These are phyloP conservation scores for Linderniella brevidens DNA, from an alignment of 257 asterid species.

Conservation along the genomic window DNA sequence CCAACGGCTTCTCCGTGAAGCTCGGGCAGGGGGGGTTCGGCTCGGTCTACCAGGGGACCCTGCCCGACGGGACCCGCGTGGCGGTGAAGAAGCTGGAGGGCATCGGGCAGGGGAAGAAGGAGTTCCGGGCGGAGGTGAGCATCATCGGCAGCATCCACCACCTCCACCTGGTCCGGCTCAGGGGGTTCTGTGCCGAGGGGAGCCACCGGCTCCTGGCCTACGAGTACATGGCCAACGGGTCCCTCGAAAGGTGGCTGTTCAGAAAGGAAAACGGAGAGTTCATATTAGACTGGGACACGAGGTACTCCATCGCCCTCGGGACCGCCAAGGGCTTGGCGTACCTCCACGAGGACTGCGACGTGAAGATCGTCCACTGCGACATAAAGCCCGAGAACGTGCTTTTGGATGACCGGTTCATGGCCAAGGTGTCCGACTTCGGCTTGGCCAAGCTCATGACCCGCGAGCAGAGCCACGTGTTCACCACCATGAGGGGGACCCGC, in stretches of 20 bases:
- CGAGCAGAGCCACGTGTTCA: conserved; percentile 56
- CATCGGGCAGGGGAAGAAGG: conserved; percentile 91
- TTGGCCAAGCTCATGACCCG: conserved; percentile 87
- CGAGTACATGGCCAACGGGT: conserved; percentile 83
- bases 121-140: conserved; percentile 94
- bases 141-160: conserved; percentile 96
- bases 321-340: conserved; percentile 86
- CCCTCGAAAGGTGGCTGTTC: conserved; percentile 85
- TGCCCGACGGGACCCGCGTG: conserved; percentile 52
- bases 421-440: conserved; percentile 69
- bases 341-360: conserved; percentile 77
- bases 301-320: conserved; percentile 59
- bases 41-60: conserved; percentile 70
- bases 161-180: conserved; percentile 64
- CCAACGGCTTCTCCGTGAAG: conserved; percentile 46
- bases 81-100: conserved; percentile 94
- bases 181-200: conserved; percentile 85
- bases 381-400: conserved; percentile 85
- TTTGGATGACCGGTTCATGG: conserved; percentile 52
- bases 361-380: conserved; percentile 73
- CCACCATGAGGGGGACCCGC: conserved; percentile 77
- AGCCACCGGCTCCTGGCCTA: conserved; percentile 79
- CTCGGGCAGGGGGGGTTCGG: conserved; percentile 99
- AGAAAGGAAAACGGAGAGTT: conserved; percentile 35
- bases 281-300: conserved; percentile 65